These are phyloP conservation scores for Henckelia pumila DNA, from an alignment of 257 asterid species.

Conservation along the genomic window DNA sequence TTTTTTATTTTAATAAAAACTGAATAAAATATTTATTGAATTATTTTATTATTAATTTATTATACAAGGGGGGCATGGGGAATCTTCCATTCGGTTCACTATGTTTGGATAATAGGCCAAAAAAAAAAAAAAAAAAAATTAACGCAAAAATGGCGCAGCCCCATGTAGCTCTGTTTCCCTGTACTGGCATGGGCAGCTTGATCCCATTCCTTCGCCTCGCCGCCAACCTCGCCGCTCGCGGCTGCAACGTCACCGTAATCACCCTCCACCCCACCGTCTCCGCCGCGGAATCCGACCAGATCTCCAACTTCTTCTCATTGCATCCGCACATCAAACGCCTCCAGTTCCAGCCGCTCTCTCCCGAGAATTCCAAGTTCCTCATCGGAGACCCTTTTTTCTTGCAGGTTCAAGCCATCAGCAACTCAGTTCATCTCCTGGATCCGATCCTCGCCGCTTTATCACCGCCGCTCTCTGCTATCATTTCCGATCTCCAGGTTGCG, in stretches of 20 bases:
- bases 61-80: too few species aligned
- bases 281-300: conserved; percentile 37
- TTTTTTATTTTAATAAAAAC: too few species aligned
- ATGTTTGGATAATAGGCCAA: too few species aligned
- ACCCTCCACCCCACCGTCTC: too few species aligned
- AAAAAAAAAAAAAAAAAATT: too few species aligned
- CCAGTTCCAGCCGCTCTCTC: conserved; percentile 33
- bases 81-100: too few species aligned
- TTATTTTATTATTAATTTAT: too few species aligned
- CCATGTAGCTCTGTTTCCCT: conserved; percentile 47
- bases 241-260: conserved; percentile 44
- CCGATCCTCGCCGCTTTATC: conserved; percentile 34
- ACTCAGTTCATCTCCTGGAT: conserved; percentile 41
- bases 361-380: conserved; percentile 28
- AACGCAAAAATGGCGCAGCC: conserved; percentile 30
- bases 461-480: conserved; percentile 39
- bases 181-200: conserved; percentile 53
- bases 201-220: conserved; percentile 50
- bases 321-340: conserved; percentile 34
- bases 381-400: conserved; percentile 46
- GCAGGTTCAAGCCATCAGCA: conserved; percentile 35
- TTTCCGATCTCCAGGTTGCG: conserved; percentile 30
- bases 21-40: too few species aligned
- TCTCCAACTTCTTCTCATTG: conserved; percentile 31
- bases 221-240: conserved; percentile 33